Evolutionary conservation across 345 rosid species (phyloP), one percentile per base, ranked within the genome.

Genomic region (Citrus glauca): DNA sequence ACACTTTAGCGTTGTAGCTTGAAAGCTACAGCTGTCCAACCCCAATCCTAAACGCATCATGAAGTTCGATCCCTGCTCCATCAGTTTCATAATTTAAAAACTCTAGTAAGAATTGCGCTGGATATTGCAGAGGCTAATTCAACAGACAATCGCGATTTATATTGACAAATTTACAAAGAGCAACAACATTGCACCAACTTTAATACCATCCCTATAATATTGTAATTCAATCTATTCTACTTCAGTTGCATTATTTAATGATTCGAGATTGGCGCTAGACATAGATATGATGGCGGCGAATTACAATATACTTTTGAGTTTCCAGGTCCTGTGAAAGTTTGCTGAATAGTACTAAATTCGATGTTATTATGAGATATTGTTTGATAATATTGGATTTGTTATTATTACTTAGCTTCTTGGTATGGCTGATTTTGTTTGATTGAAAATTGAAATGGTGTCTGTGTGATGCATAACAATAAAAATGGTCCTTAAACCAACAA

Each of bases 241-340:
- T 27, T 24, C 5, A 1, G 9, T 14, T 9, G n/a, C 75, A 4
- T 48, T 16, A 4, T 48, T 48, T 48, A 48, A 25, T 11, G 32
- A 74, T 68, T 78, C 71, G 8, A 22, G 24, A 20, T 0, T 0
- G 2, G 79, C 70, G 59, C 2, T 80, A 6, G 79, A 80, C 4
- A 79, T 45, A 17, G 76, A 80, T 76, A 8, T 32, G 6, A 1
- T 13, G 8, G 11, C 71, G 27, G 82, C 82, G 10, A 80, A 63
- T 16, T 75, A 75, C 20, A 24, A 25, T 40, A 37, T 10, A 79
- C 66, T 30, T 75, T 64, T 17, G 82, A 80, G 48, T 42, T 42
- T 42, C 48, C 9, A 7, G 7, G 5, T 3, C 1, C 0, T 81
- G 84, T 20, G 45, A 30, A 2, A n/a, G 28, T 1, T 35, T 16